Conservation (phyloP, 495 filamentous ascomycete species). For the Neurospora sublineolata region DNA sequence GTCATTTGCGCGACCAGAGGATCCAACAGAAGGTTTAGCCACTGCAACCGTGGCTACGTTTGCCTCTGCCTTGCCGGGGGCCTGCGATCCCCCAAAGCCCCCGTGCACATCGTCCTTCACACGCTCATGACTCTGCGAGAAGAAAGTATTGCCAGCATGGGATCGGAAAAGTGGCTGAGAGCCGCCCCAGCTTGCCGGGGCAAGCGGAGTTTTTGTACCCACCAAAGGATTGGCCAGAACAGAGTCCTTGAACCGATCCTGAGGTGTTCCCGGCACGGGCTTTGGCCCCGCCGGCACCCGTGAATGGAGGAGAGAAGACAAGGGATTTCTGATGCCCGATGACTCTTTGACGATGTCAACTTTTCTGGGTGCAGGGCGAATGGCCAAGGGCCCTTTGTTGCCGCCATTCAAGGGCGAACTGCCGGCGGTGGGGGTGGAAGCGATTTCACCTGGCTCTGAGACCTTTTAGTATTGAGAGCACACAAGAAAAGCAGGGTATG, state of each 20-base stretch:
- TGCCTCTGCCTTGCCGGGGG: background rate
- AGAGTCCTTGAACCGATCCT: constrained; percentile 4
- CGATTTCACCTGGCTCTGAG: background rate
- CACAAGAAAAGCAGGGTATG: background rate
- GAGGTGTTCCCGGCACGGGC: constrained; percentile 2
- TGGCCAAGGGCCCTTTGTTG: background rate
- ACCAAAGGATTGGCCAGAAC: background rate
- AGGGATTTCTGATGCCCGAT: background rate
- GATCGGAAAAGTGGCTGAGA: background rate
- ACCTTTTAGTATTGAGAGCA: background rate
- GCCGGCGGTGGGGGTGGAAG: background rate
- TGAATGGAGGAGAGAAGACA: background rate
- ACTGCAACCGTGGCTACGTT: background rate
- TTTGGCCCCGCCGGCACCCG: background rate
- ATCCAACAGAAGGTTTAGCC: background rate
- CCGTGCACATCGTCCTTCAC: background rate
- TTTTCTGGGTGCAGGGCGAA: background rate
- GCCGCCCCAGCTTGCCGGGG: background rate
- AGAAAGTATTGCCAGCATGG: background rate
- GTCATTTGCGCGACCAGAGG: background rate
- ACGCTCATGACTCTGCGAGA: background rate
- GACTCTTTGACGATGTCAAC: background rate
- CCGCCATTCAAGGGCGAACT: background rate
- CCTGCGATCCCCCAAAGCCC: background rate
- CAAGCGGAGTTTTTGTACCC: background rate